Percentiles rank a stretch among this genome's conserved stretches.
Conservation (phyloP, 169 alveolate species). For the Theileria orientalis region DNA sequence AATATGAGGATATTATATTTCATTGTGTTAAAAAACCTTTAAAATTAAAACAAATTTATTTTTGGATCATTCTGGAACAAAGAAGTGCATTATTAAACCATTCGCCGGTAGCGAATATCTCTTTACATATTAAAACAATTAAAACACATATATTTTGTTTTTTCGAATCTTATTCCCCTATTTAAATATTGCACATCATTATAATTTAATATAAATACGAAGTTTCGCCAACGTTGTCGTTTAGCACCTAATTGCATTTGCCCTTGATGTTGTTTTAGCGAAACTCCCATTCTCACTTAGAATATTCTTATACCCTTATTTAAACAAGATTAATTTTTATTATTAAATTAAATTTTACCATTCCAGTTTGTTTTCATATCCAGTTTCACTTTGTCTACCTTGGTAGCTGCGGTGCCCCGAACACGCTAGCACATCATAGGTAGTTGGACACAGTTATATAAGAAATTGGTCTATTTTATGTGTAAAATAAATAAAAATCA, state of each 20-base stretch:
- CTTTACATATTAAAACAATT: not conserved
- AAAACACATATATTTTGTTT: too few relatives aligned
- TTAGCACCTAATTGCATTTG: conserved; percentile 8
- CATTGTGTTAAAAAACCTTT: not conserved
- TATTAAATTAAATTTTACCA: too few relatives aligned
- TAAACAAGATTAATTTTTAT: too few relatives aligned
- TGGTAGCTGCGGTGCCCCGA: too few relatives aligned
- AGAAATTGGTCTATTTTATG: too few relatives aligned
- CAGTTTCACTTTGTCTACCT: too few relatives aligned
- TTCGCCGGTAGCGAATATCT: not conserved
- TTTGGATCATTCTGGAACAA: not conserved
- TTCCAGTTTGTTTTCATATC: too few relatives aligned
- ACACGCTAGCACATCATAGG: too few relatives aligned
- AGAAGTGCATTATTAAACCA: conserved; percentile 2
- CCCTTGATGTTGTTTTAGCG: not conserved
- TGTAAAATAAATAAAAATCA: too few relatives aligned
- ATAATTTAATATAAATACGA: not conserved
- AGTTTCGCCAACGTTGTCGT: not conserved
- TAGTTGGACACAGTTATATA: too few relatives aligned
- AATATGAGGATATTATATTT: not conserved
- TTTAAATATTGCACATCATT: not conserved
- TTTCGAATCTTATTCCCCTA: too few relatives aligned
- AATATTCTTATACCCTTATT: not conserved
- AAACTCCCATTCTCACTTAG: not conserved
- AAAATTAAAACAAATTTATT: not conserved